Percentiles rank a stretch among this genome's conserved stretches.
phyloP scores from a whole-genome alignment of 805 yeast species.

The Spathaspora hagerdaliae region DNA sequence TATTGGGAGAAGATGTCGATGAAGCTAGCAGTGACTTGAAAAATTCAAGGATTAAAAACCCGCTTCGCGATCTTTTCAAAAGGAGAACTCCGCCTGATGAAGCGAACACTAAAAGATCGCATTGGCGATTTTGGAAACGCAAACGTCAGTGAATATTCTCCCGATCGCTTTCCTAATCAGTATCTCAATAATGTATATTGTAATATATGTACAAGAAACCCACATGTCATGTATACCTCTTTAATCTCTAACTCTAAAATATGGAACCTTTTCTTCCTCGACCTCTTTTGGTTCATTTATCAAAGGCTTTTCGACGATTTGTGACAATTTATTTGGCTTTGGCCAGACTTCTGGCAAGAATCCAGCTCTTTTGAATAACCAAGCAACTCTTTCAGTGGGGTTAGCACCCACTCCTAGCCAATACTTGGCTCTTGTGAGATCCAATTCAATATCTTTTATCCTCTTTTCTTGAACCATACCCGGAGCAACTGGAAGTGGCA shows the following conservation, averaged over 20 bases:
- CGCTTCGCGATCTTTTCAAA: neutral
- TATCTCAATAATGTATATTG: too few species aligned
- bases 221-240: neutral
- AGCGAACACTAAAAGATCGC: neutral
- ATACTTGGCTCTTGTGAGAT: constrained; percentile 85
- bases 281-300: constrained; percentile 21
- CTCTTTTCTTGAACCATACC: constrained; percentile 47
- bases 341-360: constrained; percentile 60
- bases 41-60: neutral
- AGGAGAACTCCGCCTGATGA: neutral
- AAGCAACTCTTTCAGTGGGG: constrained; percentile 77
- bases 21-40: neutral
- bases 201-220: neutral
- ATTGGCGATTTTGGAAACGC: neutral
- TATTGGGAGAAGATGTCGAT: too few species aligned
- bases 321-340: constrained; percentile 35
- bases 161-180: too few species aligned
- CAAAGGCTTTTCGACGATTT: constrained; percentile 27
- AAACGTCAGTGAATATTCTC: neutral
- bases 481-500: constrained; percentile 57
- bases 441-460: constrained; percentile 75
- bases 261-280: constrained; percentile 29
- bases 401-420: constrained; percentile 98
- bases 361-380: constrained; percentile 76
- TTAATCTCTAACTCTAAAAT: constrained; percentile 27